Percentiles rank a stretch among this genome's conserved stretches.
phyloP scores from a whole-genome alignment of 2,329 filamentous ascomycete genomes.

The Arthrobotrys conoides region DNA sequence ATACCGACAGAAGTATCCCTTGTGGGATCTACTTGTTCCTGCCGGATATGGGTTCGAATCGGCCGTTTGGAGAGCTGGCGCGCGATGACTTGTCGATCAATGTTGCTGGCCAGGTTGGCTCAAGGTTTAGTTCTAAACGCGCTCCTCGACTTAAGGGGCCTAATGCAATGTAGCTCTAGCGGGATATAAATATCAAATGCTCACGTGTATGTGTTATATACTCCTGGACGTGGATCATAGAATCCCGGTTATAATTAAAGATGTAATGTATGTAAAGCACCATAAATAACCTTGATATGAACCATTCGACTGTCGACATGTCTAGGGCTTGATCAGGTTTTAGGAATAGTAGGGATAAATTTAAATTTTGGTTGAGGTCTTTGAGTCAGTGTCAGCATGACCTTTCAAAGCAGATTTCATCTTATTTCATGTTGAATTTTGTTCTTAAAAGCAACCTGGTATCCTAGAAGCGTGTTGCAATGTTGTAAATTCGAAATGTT shows the following conservation, averaged over 20 bases:
- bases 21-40: not conserved
- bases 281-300: not conserved
- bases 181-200: too few species aligned
- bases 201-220: not conserved
- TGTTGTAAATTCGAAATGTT: slow-evolving; percentile 17
- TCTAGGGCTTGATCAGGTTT: not conserved
- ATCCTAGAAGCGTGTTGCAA: not conserved
- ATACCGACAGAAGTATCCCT: too few species aligned
- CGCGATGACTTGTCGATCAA: not conserved
- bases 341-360: not conserved
- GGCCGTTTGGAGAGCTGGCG: not conserved
- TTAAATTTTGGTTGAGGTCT: not conserved
- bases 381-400: not conserved
- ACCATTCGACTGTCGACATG: not conserved
- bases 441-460: not conserved
- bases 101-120: not conserved
- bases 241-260: not conserved
- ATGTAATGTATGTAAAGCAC: not conserved
- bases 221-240: not conserved
- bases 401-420: not conserved
- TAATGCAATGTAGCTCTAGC: too few species aligned
- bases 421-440: slow-evolving; percentile 1
- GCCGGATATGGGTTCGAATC: not conserved
- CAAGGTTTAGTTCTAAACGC: not conserved
- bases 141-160: not conserved